Percentiles rank a stretch among this genome's conserved stretches.
phyloP scores from a whole-genome alignment of 495 filamentous ascomycete genomes.

The Opeltia flavorubescens region DNA sequence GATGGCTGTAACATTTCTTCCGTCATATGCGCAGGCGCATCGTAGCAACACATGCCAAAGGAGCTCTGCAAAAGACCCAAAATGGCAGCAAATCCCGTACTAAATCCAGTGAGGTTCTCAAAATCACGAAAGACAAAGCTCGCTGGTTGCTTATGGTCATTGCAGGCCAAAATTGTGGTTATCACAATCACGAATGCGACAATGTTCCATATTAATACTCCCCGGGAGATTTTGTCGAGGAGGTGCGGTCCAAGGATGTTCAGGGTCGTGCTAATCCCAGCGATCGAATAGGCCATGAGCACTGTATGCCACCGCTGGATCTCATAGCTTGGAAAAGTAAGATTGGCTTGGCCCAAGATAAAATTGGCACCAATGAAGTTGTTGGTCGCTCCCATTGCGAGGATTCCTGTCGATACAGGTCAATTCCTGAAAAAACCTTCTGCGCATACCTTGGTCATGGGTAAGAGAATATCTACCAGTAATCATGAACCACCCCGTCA shows the following conservation, averaged over 20 bases:
- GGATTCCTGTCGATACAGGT: constrained; percentile 22
- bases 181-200: constrained; percentile 35
- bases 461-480: constrained; percentile 23
- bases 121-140: constrained; percentile 44
- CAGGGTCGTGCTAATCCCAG: constrained; percentile 25
- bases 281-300: constrained; percentile 35
- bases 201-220: constrained; percentile 41
- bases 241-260: constrained; percentile 39
- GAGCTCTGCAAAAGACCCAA: constrained; percentile 41
- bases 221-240: constrained; percentile 36
- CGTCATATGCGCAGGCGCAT: constrained; percentile 13
- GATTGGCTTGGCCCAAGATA: constrained; percentile 38
- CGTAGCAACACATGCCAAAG: constrained; percentile 42
- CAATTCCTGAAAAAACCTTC: neutral
- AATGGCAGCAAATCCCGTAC: constrained; percentile 34
- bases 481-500: constrained; percentile 41
- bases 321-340: constrained; percentile 35
- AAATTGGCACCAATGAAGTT: constrained; percentile 44
- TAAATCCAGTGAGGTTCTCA: constrained; percentile 41
- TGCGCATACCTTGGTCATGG: constrained; percentile 15
- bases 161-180: constrained; percentile 36
- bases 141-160: constrained; percentile 39
- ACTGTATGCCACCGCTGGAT: constrained; percentile 46
- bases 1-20: constrained; percentile 35
- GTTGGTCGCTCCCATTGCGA: constrained; percentile 44